These are phyloP conservation scores for Metschnikowia dekortorum DNA, from an alignment of 805 yeast species.

Conservation along the genomic window DNA sequence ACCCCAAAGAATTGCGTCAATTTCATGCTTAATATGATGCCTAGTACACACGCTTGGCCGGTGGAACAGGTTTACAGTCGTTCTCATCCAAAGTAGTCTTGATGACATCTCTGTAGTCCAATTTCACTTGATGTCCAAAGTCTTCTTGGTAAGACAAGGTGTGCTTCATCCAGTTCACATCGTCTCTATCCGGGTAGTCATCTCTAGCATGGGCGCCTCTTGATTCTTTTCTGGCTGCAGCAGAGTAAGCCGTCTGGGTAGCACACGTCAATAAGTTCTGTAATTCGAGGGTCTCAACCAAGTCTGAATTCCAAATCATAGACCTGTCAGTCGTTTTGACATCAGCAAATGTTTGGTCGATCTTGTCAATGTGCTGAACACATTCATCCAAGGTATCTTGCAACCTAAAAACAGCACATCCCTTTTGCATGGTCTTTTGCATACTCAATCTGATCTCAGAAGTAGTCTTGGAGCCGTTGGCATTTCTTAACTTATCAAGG, in stretches of 20 bases:
- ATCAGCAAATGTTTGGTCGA: conserved; percentile 69
- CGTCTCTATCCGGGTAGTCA: conserved; percentile 95
- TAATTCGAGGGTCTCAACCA: conserved; percentile 92
- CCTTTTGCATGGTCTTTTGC: conserved; percentile 96
- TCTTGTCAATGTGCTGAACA: conserved; percentile 69
- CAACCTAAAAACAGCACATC: conserved; percentile 94
- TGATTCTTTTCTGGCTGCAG: conserved; percentile 93
- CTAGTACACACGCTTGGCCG: conserved; percentile 91
- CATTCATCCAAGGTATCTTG: conserved; percentile 91
- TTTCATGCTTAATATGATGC: conserved; percentile 3
- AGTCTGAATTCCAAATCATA: conserved; percentile 98
- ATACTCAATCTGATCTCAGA: conserved; percentile 85
- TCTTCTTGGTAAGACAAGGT: conserved; percentile 84
- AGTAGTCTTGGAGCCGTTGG: conserved; percentile 76
- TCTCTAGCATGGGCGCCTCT: conserved; percentile 99
- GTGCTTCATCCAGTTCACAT: conserved; percentile 96
- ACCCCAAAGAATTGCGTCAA: background rate
- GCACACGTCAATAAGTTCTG: conserved; percentile 97
- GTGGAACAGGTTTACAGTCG: conserved; percentile 95
- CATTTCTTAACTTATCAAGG: conserved; percentile 83
- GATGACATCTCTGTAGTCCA: conserved; percentile 84
- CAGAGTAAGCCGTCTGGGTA: conserved; percentile 88
- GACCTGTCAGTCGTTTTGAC: conserved; percentile 91
- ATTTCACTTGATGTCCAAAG: conserved; percentile 64
- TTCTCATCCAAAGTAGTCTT: conserved; percentile 79